Evolutionary conservation across 768 basidiomycete species (phyloP).

Genomic region (Tubosaeta brunneosetosa): DNA sequence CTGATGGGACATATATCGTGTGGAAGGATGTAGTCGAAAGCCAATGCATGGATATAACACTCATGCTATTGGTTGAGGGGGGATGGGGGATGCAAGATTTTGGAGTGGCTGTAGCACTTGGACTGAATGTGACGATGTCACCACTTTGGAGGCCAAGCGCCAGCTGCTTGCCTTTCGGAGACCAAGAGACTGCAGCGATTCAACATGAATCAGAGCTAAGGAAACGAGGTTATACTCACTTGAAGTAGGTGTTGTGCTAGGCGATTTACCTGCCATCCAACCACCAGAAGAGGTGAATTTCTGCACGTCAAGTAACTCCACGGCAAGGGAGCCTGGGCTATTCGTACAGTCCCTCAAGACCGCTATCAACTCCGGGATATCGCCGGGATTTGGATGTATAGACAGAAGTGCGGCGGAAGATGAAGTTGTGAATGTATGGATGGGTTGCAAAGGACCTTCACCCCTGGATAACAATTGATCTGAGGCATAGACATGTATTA

Average conservation of each 20-base stretch:
- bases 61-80: constrained; percentile 41
- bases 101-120: constrained; percentile 47
- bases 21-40: constrained; percentile 66
- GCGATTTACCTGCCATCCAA: constrained; percentile 42
- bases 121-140: constrained; percentile 64
- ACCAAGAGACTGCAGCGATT: constrained; percentile 65
- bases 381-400: constrained; percentile 61
- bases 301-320: constrained; percentile 57
- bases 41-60: constrained; percentile 59
- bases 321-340: constrained; percentile 37
- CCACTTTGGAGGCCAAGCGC: constrained; percentile 70
- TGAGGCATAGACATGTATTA: constrained; percentile 57
- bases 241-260: constrained; percentile 51
- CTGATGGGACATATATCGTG: constrained; percentile 53
- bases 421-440: constrained; percentile 43
- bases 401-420: constrained; percentile 46
- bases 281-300: constrained; percentile 40
- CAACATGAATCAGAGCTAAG: constrained; percentile 1
- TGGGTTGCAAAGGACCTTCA: constrained; percentile 38
- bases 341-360: constrained; percentile 42
- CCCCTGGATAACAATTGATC: constrained; percentile 46
- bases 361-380: constrained; percentile 54
- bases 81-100: constrained; percentile 58
- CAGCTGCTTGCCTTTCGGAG: constrained; percentile 81
- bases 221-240: constrained; percentile 39